Conservation (phyloP, 805 yeast species). For the Brettanomyces nanus region DNA sequence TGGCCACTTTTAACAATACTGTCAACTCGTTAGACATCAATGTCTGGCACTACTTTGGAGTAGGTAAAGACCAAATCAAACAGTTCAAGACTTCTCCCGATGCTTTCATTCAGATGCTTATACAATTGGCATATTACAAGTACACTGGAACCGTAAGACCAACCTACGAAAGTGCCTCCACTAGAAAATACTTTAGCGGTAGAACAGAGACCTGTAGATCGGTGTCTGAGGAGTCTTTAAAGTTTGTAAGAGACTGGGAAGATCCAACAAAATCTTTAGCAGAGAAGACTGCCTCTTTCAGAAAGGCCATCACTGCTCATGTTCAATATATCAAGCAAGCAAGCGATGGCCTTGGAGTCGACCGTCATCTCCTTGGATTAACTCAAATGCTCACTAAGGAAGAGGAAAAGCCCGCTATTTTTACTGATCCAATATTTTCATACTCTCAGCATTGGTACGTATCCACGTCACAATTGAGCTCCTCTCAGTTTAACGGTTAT, state of each 20-base stretch:
- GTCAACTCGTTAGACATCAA: slow-evolving; percentile 59
- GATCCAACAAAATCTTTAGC: slow-evolving; percentile 38
- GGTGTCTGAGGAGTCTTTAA: slow-evolving; percentile 62
- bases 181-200: slow-evolving; percentile 81
- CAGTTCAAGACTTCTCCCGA: slow-evolving; percentile 85
- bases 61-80: slow-evolving; percentile 83
- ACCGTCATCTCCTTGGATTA: slow-evolving; percentile 88
- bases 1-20: slow-evolving; percentile 45
- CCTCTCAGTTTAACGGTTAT: slow-evolving; percentile 80
- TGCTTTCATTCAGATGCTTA: slow-evolving; percentile 82
- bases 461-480: slow-evolving; percentile 83
- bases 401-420: slow-evolving; percentile 58
- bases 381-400: slow-evolving; percentile 53
- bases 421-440: slow-evolving; percentile 63
- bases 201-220: slow-evolving; percentile 92
- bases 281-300: slow-evolving; percentile 59
- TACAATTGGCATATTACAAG: slow-evolving; percentile 87
- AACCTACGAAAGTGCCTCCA: slow-evolving; percentile 94
- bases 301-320: slow-evolving; percentile 68
- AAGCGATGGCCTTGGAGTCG: slow-evolving; percentile 80
- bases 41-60: slow-evolving; percentile 73
- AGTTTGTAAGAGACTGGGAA: slow-evolving; percentile 70
- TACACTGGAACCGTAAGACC: slow-evolving; percentile 74
- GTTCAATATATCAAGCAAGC: slow-evolving; percentile 68
- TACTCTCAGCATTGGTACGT: slow-evolving; percentile 82